Percentiles rank a stretch among this genome's conserved stretches.
Evolutionary conservation across 257 asterid species (phyloP).

Genomic region (Nicotiana paniculata): DNA sequence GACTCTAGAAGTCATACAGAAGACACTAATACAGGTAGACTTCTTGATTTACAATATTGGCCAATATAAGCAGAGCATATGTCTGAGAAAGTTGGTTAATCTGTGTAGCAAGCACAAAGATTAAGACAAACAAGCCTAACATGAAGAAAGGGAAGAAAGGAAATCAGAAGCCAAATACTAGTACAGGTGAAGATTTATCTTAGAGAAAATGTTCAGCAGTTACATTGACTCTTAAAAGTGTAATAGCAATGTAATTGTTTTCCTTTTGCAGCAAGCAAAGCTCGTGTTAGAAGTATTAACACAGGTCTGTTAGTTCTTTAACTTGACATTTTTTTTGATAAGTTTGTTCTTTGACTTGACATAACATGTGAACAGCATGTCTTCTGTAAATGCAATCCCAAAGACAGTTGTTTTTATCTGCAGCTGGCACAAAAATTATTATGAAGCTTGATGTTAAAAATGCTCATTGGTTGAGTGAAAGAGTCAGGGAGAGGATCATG

Average conservation of each 20-base stretch:
- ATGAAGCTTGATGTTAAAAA: conserved; percentile 14
- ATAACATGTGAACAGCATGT: neutral
- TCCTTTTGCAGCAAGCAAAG: conserved; percentile 14
- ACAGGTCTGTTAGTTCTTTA: conserved; percentile 9
- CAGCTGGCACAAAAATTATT: conserved; percentile 15
- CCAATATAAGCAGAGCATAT: neutral
- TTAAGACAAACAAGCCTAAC: neutral
- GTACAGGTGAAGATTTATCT: conserved; percentile 5
- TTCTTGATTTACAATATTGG: neutral
- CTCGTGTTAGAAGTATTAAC: conserved; percentile 14
- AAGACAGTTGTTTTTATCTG: conserved; percentile 4
- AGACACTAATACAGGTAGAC: conserved; percentile 2
- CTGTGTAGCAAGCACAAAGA: neutral
- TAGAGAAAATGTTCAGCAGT: neutral
- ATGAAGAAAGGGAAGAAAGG: conserved; percentile 2
- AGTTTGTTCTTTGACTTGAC: conserved; percentile 2
- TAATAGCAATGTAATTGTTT: neutral
- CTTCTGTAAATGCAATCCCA: neutral
- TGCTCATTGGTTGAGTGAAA: conserved; percentile 15
- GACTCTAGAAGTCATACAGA: conserved; percentile 10
- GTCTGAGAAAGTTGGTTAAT: neutral
- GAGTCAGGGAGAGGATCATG: conserved; percentile 21
- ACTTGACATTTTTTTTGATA: neutral
- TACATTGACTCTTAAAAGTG: neutral
- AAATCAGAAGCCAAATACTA: conserved; percentile 1